Conservation (phyloP, 257 asterid species). For the Solanum gandarillasii region DNA sequence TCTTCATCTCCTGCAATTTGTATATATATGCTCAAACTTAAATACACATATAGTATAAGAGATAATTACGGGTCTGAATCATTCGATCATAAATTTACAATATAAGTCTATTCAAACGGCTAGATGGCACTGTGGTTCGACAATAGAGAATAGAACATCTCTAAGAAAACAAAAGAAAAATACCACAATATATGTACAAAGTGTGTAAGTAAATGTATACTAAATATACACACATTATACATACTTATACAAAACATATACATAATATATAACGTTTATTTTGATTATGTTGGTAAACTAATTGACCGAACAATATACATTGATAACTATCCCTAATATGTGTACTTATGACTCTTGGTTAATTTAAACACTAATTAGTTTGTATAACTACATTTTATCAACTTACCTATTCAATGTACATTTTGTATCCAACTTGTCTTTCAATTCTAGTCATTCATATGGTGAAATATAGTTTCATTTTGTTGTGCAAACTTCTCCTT, state of each 20-base stretch:
- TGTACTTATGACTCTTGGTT: not conserved
- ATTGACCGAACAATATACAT: not conserved
- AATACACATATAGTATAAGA: not conserved
- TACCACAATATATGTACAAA: not conserved
- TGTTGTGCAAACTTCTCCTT: not conserved
- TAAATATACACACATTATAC: not conserved
- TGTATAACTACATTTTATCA: not conserved
- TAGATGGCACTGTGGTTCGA: not conserved
- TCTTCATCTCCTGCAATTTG: conserved; percentile 31
- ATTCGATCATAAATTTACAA: not conserved
- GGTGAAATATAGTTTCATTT: not conserved
- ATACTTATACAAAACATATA: not conserved
- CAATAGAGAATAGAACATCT: not conserved
- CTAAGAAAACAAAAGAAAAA: not conserved
- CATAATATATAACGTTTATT: not conserved
- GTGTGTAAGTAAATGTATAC: not conserved
- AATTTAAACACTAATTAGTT: not conserved
- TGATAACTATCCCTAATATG: not conserved
- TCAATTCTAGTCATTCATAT: not conserved
- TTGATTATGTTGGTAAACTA: not conserved
- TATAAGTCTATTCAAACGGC: not conserved
- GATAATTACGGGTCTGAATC: not conserved
- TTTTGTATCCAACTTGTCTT: not conserved
- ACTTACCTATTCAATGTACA: not conserved
- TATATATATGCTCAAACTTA: not conserved